Evolutionary conservation across 2,329 filamentous ascomycete genomes (phyloP), one percentile per base, ranked within the genome.

Genomic region (Chaetomiaceae sp.): DNA sequence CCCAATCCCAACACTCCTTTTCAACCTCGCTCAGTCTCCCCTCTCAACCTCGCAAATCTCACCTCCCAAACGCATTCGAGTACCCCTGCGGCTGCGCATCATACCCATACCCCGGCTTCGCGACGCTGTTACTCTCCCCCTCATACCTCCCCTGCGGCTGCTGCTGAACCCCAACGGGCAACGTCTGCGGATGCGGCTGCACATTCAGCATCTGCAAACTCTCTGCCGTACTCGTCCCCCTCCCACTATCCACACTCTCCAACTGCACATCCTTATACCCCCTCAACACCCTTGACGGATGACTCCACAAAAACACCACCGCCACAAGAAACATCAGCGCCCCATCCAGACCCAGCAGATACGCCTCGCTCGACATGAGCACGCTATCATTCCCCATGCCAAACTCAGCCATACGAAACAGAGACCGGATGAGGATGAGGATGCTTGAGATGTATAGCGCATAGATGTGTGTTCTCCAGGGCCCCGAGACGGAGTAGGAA

Each of bases 371-470:
- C 12, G 62, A 57, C 37, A 78, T 64, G 29, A 81, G 58, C 20
- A 70, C 71, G 0, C 76, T 73, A 9, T 70, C 61, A 27, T 68
- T 64, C 1, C 76, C 75, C 62, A 73, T 65, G 1, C 64, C 59
- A 54, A 75, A 82, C 66, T 80, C 78, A 31, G 75, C 61, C 19
- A 79, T 68, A 17, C 78, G 69, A 49, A 78, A 75, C 2, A 79
- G 52, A 15, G 68, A 74, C 11, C 79, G 70, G 4, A 79, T 54
- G 42, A 80, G 61, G 59, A 81, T 78, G 4, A 80, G 64, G 0
- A 63, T 55, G 53, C 69, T 74, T 27, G 69, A 66, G 3, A 59
- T 57, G 60, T 80, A 80, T 11, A 81, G 67, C 0, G 67, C 65
- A 8, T 63, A 49, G 56, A 80, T 47, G 22, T 64, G 57, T 11